Evolutionary conservation across 192 early-diverging fungal species (phyloP).

Genomic region (Linnemannia zychae): DNA sequence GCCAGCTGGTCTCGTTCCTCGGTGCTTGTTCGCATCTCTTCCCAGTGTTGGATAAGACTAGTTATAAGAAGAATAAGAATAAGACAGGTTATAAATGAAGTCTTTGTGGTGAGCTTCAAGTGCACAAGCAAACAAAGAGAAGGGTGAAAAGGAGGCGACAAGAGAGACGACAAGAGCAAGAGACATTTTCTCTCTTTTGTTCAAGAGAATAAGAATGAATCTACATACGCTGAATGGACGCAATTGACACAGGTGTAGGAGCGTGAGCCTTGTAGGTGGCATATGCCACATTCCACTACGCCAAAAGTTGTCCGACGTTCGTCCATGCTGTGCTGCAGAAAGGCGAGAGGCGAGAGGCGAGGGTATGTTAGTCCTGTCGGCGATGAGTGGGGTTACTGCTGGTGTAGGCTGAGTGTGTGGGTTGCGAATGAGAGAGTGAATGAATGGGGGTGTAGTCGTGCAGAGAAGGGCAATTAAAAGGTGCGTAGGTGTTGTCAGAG

Average conservation of each 20-base stretch:
- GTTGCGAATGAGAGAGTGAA: not conserved
- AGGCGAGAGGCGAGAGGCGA: not conserved
- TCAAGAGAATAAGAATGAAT: not conserved
- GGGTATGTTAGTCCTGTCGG: not conserved
- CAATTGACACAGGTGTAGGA: slow-evolving; percentile 52
- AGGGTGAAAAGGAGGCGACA: not conserved
- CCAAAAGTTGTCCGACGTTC: slow-evolving; percentile 3
- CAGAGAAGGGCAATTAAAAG: not conserved
- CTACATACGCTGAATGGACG: slow-evolving; percentile 47
- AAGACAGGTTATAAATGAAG: not conserved
- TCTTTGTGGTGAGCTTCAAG: not conserved
- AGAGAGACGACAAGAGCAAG: not conserved
- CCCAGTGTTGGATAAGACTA: slow-evolving; percentile 46
- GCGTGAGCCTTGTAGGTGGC: slow-evolving; percentile 38
- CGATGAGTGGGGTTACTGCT: not conserved
- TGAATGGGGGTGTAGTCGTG: not conserved
- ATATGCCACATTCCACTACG: slow-evolving; percentile 39
- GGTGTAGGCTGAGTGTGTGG: not conserved
- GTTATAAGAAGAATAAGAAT: not conserved
- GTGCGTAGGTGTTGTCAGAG: not conserved
- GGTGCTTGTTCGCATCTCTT: slow-evolving; percentile 14
- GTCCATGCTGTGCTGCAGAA: slow-evolving; percentile 31
- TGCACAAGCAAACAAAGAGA: not conserved
- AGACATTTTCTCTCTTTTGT: not conserved
- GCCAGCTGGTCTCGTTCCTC: slow-evolving; percentile 34